A percentile compares a stretch with the other conserved stretches of the same genome.
phyloP scores from a whole-genome alignment of 371 early-diverging fungal species.

The Mortierella sp. region DNA sequence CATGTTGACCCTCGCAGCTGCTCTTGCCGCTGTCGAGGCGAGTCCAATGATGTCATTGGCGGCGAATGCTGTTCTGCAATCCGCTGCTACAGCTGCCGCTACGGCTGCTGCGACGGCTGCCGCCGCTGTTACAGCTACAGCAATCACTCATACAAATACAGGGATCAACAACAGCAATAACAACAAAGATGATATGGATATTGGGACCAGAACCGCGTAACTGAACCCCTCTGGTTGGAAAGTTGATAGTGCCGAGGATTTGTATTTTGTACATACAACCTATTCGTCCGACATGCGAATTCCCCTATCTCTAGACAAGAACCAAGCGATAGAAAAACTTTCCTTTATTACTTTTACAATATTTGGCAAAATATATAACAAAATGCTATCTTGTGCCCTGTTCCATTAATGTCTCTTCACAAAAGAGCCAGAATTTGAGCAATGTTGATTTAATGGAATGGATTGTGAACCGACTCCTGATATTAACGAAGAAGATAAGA shows the following conservation, averaged over 20 bases:
- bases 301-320: too few relatives aligned
- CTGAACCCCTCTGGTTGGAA: too few relatives aligned
- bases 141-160: too few relatives aligned
- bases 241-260: too few relatives aligned
- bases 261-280: too few relatives aligned
- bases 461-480: conserved; percentile 36
- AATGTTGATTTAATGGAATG: conserved; percentile 36
- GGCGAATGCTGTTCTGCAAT: conserved; percentile 39
- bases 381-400: not conserved
- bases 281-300: too few relatives aligned
- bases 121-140: not conserved
- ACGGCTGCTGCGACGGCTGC: conserved; percentile 2
- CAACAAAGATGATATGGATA: too few relatives aligned
- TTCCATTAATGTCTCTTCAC: conserved; percentile 37
- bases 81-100: conserved; percentile 13
- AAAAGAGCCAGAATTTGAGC: conserved; percentile 38
- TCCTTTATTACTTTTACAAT: too few relatives aligned
- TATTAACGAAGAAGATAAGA: not conserved
- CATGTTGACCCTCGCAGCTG: conserved; percentile 40
- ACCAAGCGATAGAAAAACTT: too few relatives aligned
- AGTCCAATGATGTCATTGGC: conserved; percentile 47
- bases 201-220: too few relatives aligned
- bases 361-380: too few relatives aligned
- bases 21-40: conserved; percentile 27
- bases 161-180: too few relatives aligned